A percentile compares a stretch with the other conserved stretches of the same genome.
Evolutionary conservation across 2,329 filamentous ascomycete species (phyloP).

Genomic region (Colletotrichum lentis): DNA sequence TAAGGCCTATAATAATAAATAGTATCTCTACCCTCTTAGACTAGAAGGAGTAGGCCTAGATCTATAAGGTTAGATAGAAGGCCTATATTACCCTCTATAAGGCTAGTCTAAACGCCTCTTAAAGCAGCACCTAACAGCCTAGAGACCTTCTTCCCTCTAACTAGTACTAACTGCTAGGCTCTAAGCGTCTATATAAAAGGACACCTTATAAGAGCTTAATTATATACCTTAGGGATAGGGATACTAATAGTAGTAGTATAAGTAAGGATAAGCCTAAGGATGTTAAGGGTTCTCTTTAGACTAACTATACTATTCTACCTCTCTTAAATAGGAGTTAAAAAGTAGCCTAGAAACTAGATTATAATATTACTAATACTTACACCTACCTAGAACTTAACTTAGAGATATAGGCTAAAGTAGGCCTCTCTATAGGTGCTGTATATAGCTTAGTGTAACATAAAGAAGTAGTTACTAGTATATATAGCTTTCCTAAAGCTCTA

Average conservation of each 20-base stretch:
- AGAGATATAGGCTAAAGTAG: not conserved
- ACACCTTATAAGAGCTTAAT: not conserved
- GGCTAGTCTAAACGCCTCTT: not conserved
- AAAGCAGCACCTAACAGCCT: not conserved
- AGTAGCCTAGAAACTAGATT: slow-evolving; percentile 10
- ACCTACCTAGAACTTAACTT: slow-evolving; percentile 10
- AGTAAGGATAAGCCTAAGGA: not conserved
- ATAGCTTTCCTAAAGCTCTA: slow-evolving; percentile 11
- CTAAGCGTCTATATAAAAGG: not conserved
- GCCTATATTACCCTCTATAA: not conserved
- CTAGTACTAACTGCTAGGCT: not conserved
- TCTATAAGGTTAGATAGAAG: not conserved
- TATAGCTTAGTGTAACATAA: slow-evolving; percentile 5
- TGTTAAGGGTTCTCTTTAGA: no score
- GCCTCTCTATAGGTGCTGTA: not conserved
- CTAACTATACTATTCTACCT: not conserved
- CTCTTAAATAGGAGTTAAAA: not conserved
- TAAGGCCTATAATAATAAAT: not conserved
- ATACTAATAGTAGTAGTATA: not conserved
- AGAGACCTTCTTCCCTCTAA: not conserved
- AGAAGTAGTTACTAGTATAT: not conserved
- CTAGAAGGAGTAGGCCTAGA: not conserved
- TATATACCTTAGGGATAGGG: not conserved
- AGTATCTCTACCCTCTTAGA: not conserved
- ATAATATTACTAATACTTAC: slow-evolving; percentile 5